Evolutionary conservation across 2,329 filamentous ascomycete genomes (phyloP).

Genomic region (Fusarium albidum): DNA sequence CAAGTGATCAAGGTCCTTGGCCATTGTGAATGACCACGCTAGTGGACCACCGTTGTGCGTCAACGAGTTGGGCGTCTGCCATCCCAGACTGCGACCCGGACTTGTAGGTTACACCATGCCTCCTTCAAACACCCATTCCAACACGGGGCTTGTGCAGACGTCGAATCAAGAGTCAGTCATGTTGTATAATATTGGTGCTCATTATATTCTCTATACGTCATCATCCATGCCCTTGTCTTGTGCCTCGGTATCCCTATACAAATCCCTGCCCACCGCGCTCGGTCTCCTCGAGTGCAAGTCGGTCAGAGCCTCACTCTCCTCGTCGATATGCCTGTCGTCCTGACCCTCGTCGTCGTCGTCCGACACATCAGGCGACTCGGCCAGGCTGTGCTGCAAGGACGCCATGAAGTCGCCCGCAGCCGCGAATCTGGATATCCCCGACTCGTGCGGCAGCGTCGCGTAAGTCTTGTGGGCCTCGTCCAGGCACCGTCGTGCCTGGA

Average conservation of each 20-base stretch:
- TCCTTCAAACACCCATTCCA: no score
- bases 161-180: neutral
- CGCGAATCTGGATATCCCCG: conserved; percentile 61
- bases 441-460: conserved; percentile 55
- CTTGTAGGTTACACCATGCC: no score
- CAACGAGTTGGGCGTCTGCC: no score
- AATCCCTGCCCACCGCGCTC: conserved; percentile 59
- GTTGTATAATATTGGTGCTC: conserved; percentile 1
- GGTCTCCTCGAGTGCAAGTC: conserved; percentile 61
- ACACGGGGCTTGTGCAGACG: no score
- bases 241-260: conserved; percentile 53
- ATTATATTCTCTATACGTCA: conserved; percentile 49
- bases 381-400: conserved; percentile 58
- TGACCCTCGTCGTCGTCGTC: conserved; percentile 49
- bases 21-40: no score
- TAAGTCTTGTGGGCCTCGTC: conserved; percentile 71
- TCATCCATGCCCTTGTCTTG: conserved; percentile 32
- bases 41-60: no score
- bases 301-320: conserved; percentile 63
- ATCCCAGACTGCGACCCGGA: no score
- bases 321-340: conserved; percentile 55
- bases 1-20: no score
- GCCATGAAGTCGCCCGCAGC: conserved; percentile 61
- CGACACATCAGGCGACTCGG: conserved; percentile 53
- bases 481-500: conserved; percentile 81